Evolutionary conservation across 306 rosid genomes (phyloP).

Genomic region (Glycine tomentella): DNA sequence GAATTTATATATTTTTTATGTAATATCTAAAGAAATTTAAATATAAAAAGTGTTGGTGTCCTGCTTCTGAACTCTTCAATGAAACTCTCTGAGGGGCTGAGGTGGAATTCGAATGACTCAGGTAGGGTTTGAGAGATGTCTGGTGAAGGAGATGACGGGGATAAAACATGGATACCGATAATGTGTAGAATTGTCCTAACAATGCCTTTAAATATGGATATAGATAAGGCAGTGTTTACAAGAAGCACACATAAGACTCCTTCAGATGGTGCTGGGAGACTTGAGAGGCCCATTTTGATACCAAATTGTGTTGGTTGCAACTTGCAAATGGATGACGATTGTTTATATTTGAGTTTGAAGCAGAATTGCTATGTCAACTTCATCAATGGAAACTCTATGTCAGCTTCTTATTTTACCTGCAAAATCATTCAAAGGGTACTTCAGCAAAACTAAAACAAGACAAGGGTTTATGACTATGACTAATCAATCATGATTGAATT

Average conservation of each 20-base stretch:
- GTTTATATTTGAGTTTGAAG: not conserved
- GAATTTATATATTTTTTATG: too few species aligned
- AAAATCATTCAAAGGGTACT: slow-evolving; percentile 37
- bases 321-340: not conserved
- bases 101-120: slow-evolving; percentile 49
- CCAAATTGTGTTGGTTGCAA: not conserved
- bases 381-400: not conserved
- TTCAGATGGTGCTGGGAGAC: slow-evolving; percentile 83
- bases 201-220: slow-evolving; percentile 71
- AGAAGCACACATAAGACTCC: slow-evolving; percentile 69
- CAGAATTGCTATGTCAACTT: not conserved
- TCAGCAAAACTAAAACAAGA: not conserved
- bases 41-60: slow-evolving; percentile 47
- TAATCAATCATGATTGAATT: not conserved
- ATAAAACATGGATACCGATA: slow-evolving; percentile 57
- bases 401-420: slow-evolving; percentile 47
- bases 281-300: slow-evolving; percentile 72
- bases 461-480: not conserved
- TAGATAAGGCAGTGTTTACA: slow-evolving; percentile 67
- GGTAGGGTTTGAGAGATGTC: slow-evolving; percentile 48
- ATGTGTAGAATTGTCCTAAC: slow-evolving; percentile 68
- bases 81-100: not conserved
- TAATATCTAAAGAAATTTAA: too few species aligned
- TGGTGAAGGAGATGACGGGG: slow-evolving; percentile 32
- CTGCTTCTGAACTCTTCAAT: slow-evolving; percentile 62